Evolutionary conservation across 371 early-diverging fungal genomes (phyloP), one percentile per base, ranked within the genome.

Genomic region (Catenaria anguillulae): DNA sequence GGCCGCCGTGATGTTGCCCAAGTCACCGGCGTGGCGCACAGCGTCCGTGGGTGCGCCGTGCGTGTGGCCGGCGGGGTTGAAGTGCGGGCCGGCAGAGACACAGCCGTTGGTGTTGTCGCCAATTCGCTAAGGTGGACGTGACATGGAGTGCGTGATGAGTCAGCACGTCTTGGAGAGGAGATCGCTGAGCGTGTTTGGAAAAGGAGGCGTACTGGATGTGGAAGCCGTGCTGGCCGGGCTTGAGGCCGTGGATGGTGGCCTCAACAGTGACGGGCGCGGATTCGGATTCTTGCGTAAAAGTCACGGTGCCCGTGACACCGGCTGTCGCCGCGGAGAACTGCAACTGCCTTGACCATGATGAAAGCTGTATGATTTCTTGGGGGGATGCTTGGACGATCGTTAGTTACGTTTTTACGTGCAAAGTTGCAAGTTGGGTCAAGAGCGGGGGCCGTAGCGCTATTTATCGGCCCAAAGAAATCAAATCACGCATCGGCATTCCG

Each of bases 121-220:
- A 64, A 81, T 69, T 73, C 67, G 69, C 67, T 66, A 56, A 33
- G 35, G 34, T 59, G 26, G n/a, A n/a, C n/a, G n/a, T n/a, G n/a
- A n/a, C n/a, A n/a, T n/a, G n/a, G n/a, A n/a, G n/a, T n/a, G n/a
- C n/a, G n/a, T n/a, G n/a, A n/a, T n/a, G n/a, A n/a, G n/a, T n/a
- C n/a, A n/a, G n/a, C n/a, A n/a, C n/a, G n/a, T n/a, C n/a, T n/a
- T n/a, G n/a, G n/a, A n/a, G n/a, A n/a, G n/a, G n/a, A n/a, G n/a
- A n/a, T n/a, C n/a, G n/a, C n/a, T n/a, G n/a, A n/a, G n/a, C n/a
- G n/a, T n/a, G n/a, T n/a, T n/a, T n/a, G n/a, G n/a, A n/a, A n/a
- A n/a, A n/a, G n/a, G n/a, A n/a, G n/a, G n/a, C n/a, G 56, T 31
- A 76, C 74, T 91, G 93, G 62, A 92, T 70, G 73, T 92, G 93